Evolutionary conservation across 2,329 filamentous ascomycete genomes (phyloP), one percentile per base, ranked within the genome.

Genomic region (Purpureocillium lavendulum): DNA sequence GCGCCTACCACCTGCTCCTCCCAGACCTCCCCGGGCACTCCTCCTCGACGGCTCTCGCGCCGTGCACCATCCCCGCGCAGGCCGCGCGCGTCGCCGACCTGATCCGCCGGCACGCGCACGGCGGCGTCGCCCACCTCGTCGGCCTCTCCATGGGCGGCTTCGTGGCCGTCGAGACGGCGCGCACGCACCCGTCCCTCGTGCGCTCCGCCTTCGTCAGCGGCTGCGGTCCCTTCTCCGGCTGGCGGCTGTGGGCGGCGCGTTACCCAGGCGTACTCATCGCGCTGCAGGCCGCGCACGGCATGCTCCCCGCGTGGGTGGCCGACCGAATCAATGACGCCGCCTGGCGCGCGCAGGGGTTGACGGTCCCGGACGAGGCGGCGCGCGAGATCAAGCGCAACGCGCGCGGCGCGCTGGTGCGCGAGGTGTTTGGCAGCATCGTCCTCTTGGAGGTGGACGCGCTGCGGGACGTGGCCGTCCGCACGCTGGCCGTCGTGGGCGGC

Each of bases 91-190:
- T 68, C 13, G 58, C 63, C 9, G 38, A 47, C 2, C 49, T 67
- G 38, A 63, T 68, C 39, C 53, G 50, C 9, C 40, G 44, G 4
- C 52, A 60, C 40, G 63, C 62, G 10, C 57, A 64, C 33, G 48
- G 52, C 38, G 51, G 56, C 6, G 46, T 46, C 3, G 65, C 64
- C 4, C 64, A 67, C 44, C 33, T 67, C 24, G 60, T 64, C 26
- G 64, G 64, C 3, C 33, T 67, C 16, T 69, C 63, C 2, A 60
- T 62, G 39, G 64, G 63, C 10, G 63, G 61, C 2, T 67, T 56
- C 40, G 42, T 64, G 49, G 51, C 26, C 47, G 60, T 41, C 35
- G 37, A 40, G 30, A 40, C 47, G n/a, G 39, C 47, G 41, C 51
- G 55, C n/a, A 45, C 66, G 5, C 49, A 62, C 38, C 61, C 63